Evolutionary conservation across 257 asterid species (phyloP).

Genomic region (Jacaranda copaia): DNA sequence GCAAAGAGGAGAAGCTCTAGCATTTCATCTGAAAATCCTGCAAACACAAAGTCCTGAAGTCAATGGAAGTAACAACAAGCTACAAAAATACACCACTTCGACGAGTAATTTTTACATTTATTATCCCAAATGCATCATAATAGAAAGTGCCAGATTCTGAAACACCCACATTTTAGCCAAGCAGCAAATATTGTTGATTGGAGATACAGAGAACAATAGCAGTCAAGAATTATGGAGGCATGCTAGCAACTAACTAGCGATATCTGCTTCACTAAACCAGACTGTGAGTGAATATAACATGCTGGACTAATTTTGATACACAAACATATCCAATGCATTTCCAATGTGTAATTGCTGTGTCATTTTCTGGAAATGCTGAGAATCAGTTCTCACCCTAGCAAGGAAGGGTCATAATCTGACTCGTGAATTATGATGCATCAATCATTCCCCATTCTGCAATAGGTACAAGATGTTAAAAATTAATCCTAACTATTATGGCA

Average conservation of each 20-base stretch:
- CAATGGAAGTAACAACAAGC: not conserved
- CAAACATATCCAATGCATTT: too few species aligned
- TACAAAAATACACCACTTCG: conserved; percentile 5
- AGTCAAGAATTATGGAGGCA: not conserved
- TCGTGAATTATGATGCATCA: too few species aligned
- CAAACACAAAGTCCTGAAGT: conserved; percentile 25
- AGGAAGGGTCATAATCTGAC: conserved; percentile 9
- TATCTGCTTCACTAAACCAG: conserved; percentile 3
- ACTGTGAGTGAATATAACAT: not conserved
- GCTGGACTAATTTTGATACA: too few species aligned
- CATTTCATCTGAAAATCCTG: conserved; percentile 88
- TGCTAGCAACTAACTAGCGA: not conserved
- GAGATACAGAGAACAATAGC: not conserved
- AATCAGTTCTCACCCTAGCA: not conserved
- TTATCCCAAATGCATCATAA: not conserved
- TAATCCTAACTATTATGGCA: not conserved
- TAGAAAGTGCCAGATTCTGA: not conserved
- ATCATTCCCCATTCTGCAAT: not conserved
- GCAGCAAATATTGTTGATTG: not conserved
- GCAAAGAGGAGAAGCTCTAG: conserved; percentile 77
- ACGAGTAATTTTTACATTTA: not conserved
- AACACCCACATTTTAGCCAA: conserved; percentile 19
- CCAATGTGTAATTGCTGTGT: not conserved
- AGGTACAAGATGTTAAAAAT: not conserved
- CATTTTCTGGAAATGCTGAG: conserved; percentile 9